Evolutionary conservation across 2,329 filamentous ascomycete genomes (phyloP).

Genomic region (Pseudocercospora macadamiae): DNA sequence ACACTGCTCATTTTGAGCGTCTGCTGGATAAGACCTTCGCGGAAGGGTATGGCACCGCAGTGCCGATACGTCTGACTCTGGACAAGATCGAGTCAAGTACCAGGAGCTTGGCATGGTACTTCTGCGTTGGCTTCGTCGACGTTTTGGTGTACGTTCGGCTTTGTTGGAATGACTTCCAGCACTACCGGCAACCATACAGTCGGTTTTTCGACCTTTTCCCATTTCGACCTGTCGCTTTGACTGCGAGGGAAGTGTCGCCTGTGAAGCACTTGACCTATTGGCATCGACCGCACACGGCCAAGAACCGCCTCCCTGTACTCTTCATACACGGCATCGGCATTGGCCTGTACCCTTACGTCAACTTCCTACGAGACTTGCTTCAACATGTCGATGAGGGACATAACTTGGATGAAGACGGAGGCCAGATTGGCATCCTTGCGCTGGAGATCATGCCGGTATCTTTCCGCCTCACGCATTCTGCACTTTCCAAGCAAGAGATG

Average conservation of each 20-base stretch:
- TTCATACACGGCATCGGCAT: conserved; percentile 74
- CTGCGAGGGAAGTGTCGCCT: conserved; percentile 53
- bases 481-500: conserved; percentile 58
- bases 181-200: conserved; percentile 54
- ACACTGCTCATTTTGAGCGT: conserved; percentile 57
- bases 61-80: conserved; percentile 63
- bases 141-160: conserved; percentile 18
- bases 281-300: conserved; percentile 63
- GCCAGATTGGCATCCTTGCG: conserved; percentile 62
- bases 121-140: conserved; percentile 21
- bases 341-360: conserved; percentile 54
- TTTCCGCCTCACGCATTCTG: conserved; percentile 61
- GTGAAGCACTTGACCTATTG: conserved; percentile 61
- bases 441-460: conserved; percentile 67
- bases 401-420: conserved; percentile 35
- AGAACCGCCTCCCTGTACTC: conserved; percentile 60
- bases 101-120: conserved; percentile 24
- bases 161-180: conserved; percentile 52
- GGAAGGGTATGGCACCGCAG: conserved; percentile 59
- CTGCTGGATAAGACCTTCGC: conserved; percentile 52
- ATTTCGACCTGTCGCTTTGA: conserved; percentile 56
- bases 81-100: conserved; percentile 60
- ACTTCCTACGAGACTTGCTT: conserved; percentile 39
- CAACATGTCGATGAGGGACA: conserved; percentile 11
- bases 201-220: conserved; percentile 48